Evolutionary conservation across 23 red algal species (phyloP).

Genomic region (Gracilaria gracilis): DNA sequence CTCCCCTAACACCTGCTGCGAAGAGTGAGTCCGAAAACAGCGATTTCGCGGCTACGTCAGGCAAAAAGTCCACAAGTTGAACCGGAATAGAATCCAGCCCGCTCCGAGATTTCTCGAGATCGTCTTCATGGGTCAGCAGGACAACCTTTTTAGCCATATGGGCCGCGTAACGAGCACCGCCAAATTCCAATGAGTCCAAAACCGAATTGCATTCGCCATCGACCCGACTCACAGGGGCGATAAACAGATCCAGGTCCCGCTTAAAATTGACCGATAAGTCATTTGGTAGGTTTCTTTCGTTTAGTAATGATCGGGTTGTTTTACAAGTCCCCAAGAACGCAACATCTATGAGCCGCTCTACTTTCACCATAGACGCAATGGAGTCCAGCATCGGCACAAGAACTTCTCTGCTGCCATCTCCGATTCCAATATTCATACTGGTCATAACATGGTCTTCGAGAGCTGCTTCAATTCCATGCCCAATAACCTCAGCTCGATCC

Average conservation of each 20-base stretch:
- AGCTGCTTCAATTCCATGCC: conserved; percentile 45
- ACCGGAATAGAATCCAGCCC: conserved; percentile 46
- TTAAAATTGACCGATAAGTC: conserved; percentile 59
- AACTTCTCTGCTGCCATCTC: conserved; percentile 28
- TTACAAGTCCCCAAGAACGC: conserved; percentile 42
- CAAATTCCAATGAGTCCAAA: conserved; percentile 21
- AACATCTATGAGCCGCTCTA: conserved; percentile 56
- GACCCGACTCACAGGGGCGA: conserved; percentile 43
- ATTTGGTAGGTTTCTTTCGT: conserved; percentile 38
- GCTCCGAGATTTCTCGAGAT: conserved; percentile 7
- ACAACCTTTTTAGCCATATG: conserved; percentile 49
- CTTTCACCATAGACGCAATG: conserved; percentile 20
- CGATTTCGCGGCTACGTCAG: conserved; percentile 13
- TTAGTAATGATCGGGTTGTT: background rate
- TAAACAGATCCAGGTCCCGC: conserved; percentile 44
- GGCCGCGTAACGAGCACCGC: conserved; percentile 44
- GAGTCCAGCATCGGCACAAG: conserved; percentile 37
- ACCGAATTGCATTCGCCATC: conserved; percentile 52
- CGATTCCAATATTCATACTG: conserved; percentile 63
- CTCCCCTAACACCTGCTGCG: conserved; percentile 39
- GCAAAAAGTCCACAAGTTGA: conserved; percentile 31
- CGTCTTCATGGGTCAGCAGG: conserved; percentile 43
- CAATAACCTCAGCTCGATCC: background rate
- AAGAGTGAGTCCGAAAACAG: conserved; percentile 45
- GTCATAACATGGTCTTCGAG: conserved; percentile 58